Evolutionary conservation across 2,329 filamentous ascomycete species (phyloP), one percentile per base, ranked within the genome.

Genomic region (Passalora sequoiae): DNA sequence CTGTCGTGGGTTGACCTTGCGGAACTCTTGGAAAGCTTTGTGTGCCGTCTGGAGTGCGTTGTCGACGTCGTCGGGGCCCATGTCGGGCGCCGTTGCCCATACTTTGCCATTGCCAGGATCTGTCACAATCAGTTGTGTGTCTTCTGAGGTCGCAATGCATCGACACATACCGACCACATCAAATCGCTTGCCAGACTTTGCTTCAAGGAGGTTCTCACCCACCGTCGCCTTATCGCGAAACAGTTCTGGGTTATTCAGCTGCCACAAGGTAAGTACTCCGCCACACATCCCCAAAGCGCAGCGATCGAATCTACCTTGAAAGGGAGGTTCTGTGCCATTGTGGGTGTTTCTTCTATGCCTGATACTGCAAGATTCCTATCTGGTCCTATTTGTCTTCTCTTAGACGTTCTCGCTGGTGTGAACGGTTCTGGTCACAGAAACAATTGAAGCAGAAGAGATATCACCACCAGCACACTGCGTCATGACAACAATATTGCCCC

Each of bases 1-100:
- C 40, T 71, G 70, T 12, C 78, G 71, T 0, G 82, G 80, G 51
- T 75, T 83, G 42, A 74, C 64, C 49, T 78, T 80, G 45, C 69
- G 72, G 65, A 77, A 86, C 15, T 65, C 64, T 49, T 78, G 65
- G 55, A 85, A 85, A 3, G 78, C 77, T n/a, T 66, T 64, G 46
- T 83, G 70, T 0, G 81, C 75, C 30, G 74, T 71, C 54, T 77
- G 65, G 5, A 84, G 78, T 1, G 80, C 75, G 4, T 61, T 62
- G 46, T 81, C 75, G 42, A 83, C 80, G 61, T 85, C 82, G 30
- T 78, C 75, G 13, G 70, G 66, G 22, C 69, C 67, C 54, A 69
- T 73, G 33, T 64, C 68, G 4, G 72, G 71, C 24, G 68, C 70
- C 31, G 67, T 68, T 21, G 65, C 69, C 70, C 70, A 75, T 16